phyloP scores from a whole-genome alignment of 176 grass and related monocot genomes.

The Zoysia pacifica region DNA sequence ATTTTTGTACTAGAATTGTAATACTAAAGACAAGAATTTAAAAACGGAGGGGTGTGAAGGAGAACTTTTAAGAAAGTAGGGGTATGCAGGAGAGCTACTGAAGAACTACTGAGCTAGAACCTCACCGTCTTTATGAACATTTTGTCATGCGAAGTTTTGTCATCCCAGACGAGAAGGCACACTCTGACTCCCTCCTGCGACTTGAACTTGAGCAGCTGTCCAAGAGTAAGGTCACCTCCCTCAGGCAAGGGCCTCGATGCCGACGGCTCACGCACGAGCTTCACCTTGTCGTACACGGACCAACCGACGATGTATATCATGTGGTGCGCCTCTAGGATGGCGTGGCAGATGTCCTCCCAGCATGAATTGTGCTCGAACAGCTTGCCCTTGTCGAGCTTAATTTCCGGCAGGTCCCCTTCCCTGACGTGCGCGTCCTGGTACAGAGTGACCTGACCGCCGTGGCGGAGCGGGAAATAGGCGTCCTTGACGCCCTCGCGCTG shows the following conservation, averaged over 20 bases:
- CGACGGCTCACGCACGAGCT: slow-evolving; percentile 70
- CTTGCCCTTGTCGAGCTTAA: slow-evolving; percentile 57
- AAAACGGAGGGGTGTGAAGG: too few relatives aligned
- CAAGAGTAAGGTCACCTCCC: slow-evolving; percentile 63
- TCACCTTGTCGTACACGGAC: slow-evolving; percentile 94
- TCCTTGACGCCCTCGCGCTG: slow-evolving; percentile 60
- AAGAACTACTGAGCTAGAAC: not conserved
- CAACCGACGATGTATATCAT: slow-evolving; percentile 94
- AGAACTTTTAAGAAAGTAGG: too few relatives aligned
- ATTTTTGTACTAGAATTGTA: too few relatives aligned
- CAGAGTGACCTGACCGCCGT: slow-evolving; percentile 59
- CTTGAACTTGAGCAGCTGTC: slow-evolving; percentile 94
- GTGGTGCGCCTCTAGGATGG: slow-evolving; percentile 92
- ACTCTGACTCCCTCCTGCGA: slow-evolving; percentile 95
- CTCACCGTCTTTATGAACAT: slow-evolving; percentile 88
- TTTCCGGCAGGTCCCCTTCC: slow-evolving; percentile 64
- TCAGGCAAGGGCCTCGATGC: slow-evolving; percentile 49
- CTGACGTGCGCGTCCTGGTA: slow-evolving; percentile 93
- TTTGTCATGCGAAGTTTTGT: slow-evolving; percentile 96
- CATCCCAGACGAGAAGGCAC: slow-evolving; percentile 98
- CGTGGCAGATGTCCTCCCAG: slow-evolving; percentile 99
- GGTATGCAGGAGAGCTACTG: not conserved
- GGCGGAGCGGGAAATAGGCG: slow-evolving; percentile 82
- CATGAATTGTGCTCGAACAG: slow-evolving; percentile 64
- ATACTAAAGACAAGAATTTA: too few relatives aligned